Evolutionary conservation across 2,329 filamentous ascomycete genomes (phyloP).

Genomic region (Mycocentrospora acerina): DNA sequence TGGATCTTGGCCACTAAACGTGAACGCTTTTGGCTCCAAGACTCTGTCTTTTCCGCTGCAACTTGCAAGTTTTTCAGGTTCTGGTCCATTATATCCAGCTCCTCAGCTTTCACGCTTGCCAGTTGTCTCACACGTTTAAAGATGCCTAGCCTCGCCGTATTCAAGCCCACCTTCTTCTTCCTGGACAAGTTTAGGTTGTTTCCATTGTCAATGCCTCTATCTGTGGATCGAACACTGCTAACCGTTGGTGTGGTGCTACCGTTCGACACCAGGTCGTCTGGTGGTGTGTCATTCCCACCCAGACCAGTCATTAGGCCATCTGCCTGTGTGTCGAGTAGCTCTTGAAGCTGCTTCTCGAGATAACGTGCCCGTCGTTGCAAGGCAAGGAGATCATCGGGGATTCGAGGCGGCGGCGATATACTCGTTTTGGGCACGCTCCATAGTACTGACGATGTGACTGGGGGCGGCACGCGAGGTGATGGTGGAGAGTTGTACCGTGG

Average conservation of each 20-base stretch:
- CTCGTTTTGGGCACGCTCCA: conserved; percentile 30
- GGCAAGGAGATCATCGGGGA: conserved; percentile 48
- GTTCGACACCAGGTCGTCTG: conserved; percentile 50
- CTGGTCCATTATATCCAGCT: conserved; percentile 61
- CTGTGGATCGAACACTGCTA: conserved; percentile 40
- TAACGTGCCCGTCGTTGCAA: conserved; percentile 55
- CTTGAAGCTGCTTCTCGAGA: conserved; percentile 60
- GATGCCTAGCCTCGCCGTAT: conserved; percentile 65
- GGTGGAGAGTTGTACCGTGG: conserved; percentile 34
- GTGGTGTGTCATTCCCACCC: conserved; percentile 30
- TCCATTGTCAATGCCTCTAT: conserved; percentile 21
- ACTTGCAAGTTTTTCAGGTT: conserved; percentile 60
- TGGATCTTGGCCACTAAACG: conserved; percentile 58
- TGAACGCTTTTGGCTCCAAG: conserved; percentile 59
- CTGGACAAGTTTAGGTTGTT: conserved; percentile 11
- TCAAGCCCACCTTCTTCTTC: conserved; percentile 61
- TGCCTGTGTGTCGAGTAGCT: conserved; percentile 62
- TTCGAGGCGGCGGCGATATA: conserved; percentile 26
- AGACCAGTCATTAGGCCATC: conserved; percentile 57
- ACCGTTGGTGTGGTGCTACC: conserved; percentile 54
- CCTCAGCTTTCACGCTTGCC: conserved; percentile 66
- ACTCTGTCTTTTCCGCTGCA: conserved; percentile 60
- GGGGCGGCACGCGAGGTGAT: conserved; percentile 36
- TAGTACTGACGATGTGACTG: conserved; percentile 36
- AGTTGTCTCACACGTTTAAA: conserved; percentile 64